Evolutionary conservation across 805 yeast genomes (phyloP), one percentile per base, ranked within the genome.

Genomic region (Spathaspora arborariae): DNA sequence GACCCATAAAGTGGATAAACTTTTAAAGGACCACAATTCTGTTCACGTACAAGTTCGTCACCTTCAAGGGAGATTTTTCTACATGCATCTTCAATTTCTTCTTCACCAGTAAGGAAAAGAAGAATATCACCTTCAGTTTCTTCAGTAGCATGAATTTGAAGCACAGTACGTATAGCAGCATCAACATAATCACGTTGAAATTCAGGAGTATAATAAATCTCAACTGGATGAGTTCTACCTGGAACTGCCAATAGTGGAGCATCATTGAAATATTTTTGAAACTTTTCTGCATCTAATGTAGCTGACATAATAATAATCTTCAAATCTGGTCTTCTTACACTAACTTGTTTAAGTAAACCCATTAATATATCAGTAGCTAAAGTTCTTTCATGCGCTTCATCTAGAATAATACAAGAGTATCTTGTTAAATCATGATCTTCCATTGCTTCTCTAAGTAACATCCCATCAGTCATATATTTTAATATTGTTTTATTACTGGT

Each of bases 391-490:
- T 92, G 99, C 40, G 98, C 98, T 74, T 92, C 99, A 78, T 92
- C 99, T 51, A 92, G 74, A 53, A 92, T 89, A 50, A 92, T 87
- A 59, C 96, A 92, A 15, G 96, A 85, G 65, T 92, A 92, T 54
- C 85, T 76, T 4, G 72, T 68, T 63, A 92, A 74, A 50, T 84
- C 79, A 56, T 89, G 97, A 63, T 92, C 99, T 54, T 86, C 94
- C 98, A 94, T 91, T 22, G 97, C 97, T 69, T 92, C 99, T 61
- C 97, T 80, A 55, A 92, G 73, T 45, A 92, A 77, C 97, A 92
- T 91, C 82, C 99, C 99, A 73, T 92, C 99, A 9, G 99, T 92
- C 97, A 92, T 88, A 72, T 94, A 92, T 68, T 90, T 89, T 59
- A 92, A 74, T 33, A 91, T 78, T 5, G 99, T 92, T 55, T 82